Conservation (phyloP, 2,329 filamentous ascomycete genomes). For the Hymenoscyphus salicellus region DNA sequence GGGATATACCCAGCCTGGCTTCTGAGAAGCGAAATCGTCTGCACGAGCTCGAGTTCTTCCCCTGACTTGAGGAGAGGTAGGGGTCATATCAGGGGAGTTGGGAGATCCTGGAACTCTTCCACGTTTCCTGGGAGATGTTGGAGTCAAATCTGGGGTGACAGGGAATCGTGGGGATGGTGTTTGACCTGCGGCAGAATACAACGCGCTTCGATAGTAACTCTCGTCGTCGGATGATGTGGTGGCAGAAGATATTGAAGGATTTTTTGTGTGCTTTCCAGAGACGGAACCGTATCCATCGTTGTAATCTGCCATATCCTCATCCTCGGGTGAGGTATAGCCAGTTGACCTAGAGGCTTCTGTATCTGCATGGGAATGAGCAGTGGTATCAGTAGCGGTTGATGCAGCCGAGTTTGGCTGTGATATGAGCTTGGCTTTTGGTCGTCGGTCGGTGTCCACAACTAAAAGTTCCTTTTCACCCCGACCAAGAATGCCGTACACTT, state of each 20-base stretch:
- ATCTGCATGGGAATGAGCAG: conserved; percentile 4
- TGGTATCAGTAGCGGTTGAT: conserved; percentile 12
- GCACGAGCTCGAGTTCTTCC: not conserved
- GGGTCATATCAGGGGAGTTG: not conserved
- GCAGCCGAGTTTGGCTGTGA: conserved; percentile 20
- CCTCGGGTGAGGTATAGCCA: conserved; percentile 13
- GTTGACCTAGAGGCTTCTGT: conserved; percentile 11
- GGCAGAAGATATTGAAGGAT: conserved; percentile 4
- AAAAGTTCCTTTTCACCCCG: conserved; percentile 67
- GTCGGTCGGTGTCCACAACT: conserved; percentile 56
- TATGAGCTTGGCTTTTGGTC: conserved; percentile 27
- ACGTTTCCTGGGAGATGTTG: conserved; percentile 6
- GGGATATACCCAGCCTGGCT: not conserved
- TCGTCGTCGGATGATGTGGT: conserved; percentile 9
- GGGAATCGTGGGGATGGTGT: conserved; percentile 10
- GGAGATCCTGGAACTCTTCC: not conserved
- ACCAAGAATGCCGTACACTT: conserved; percentile 66
- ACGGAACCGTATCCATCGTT: conserved; percentile 10
- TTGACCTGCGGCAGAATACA: conserved; percentile 6
- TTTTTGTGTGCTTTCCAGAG: conserved; percentile 8
- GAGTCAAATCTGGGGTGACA: not conserved
- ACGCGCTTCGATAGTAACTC: conserved; percentile 7
- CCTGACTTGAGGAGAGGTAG: not conserved
- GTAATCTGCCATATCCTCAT: conserved; percentile 3
- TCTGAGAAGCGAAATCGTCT: not conserved